Percentiles rank a stretch among this genome's conserved stretches.
Evolutionary conservation across 805 yeast species (phyloP).

Genomic region (Sporopachydermia lactativora): DNA sequence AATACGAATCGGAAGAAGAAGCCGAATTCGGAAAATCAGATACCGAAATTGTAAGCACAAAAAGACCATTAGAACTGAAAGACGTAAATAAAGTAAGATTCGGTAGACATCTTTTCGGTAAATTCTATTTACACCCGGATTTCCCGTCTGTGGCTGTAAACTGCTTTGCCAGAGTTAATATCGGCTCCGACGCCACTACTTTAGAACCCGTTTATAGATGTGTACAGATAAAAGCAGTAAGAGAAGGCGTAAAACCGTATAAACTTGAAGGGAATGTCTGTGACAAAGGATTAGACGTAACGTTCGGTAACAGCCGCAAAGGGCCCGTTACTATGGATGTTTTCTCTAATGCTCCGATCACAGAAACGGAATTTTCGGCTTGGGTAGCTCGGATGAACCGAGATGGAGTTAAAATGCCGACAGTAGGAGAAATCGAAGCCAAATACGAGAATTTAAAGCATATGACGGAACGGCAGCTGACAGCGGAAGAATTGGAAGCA

Average conservation of each 20-base stretch:
- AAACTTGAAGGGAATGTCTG: conserved; percentile 34
- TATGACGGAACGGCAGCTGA: conserved; percentile 52
- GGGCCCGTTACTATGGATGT: conserved; percentile 65
- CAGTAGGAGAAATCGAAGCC: conserved; percentile 45
- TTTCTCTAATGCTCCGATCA: conserved; percentile 65
- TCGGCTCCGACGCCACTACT: conserved; percentile 54
- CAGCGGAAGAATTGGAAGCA: conserved; percentile 60
- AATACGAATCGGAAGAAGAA: conserved; percentile 24
- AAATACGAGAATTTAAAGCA: conserved; percentile 48
- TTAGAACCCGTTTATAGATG: conserved; percentile 62
- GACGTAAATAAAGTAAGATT: conserved; percentile 65
- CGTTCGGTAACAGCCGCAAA: conserved; percentile 67
- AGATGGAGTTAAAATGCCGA: conserved; percentile 44
- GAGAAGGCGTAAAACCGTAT: conserved; percentile 33
- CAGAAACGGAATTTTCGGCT: conserved; percentile 56
- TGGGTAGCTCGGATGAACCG: conserved; percentile 49
- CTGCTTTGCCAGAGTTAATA: conserved; percentile 70
- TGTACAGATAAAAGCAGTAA: conserved; percentile 64
- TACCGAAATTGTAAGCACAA: not conserved
- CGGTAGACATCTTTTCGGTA: conserved; percentile 64
- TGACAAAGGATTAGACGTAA: conserved; percentile 48
- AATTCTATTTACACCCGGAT: conserved; percentile 70
- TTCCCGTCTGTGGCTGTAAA: conserved; percentile 59
- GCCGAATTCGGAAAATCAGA: conserved; percentile 20
- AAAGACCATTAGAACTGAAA: too few species aligned